Conservation (phyloP, 768 basidiomycete genomes). For the Boletellus sp. region DNA sequence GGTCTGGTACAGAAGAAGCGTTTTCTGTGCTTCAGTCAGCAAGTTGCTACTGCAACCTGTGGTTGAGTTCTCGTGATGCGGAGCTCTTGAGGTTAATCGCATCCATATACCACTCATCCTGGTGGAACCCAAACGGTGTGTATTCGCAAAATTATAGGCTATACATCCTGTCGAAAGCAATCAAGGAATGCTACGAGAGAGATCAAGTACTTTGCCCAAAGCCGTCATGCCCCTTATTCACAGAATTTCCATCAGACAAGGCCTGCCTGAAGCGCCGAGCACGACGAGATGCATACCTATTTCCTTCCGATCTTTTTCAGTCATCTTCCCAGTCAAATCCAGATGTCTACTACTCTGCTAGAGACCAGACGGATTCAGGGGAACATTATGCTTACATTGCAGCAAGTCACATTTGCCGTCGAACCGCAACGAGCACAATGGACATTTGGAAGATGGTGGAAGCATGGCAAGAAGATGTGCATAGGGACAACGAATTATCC, state of each 20-base stretch:
- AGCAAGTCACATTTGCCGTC: neutral
- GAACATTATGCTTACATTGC: constrained; percentile 7
- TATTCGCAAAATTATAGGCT: constrained; percentile 31
- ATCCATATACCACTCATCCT: constrained; percentile 30
- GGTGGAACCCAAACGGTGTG: constrained; percentile 14
- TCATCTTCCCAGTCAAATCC: neutral
- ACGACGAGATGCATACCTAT: constrained; percentile 7
- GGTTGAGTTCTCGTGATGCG: constrained; percentile 25
- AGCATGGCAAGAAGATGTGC: neutral
- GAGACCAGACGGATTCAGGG: constrained; percentile 1
- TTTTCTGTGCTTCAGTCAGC: constrained; percentile 37
- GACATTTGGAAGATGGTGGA: neutral
- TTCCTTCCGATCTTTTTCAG: constrained; percentile 5
- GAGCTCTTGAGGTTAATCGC: constrained; percentile 32
- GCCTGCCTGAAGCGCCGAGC: constrained; percentile 12
- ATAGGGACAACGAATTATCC: neutral
- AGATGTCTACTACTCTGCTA: constrained; percentile 9
- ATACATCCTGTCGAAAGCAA: constrained; percentile 17
- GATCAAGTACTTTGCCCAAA: constrained; percentile 12
- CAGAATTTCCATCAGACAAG: neutral
- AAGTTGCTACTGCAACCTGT: constrained; percentile 36
- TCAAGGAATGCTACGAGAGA: constrained; percentile 23
- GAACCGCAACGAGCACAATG: neutral
- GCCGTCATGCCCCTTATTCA: neutral
- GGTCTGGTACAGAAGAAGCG: constrained; percentile 45